phyloP scores from a whole-genome alignment of 345 rosid species.

The Populus simonii region DNA sequence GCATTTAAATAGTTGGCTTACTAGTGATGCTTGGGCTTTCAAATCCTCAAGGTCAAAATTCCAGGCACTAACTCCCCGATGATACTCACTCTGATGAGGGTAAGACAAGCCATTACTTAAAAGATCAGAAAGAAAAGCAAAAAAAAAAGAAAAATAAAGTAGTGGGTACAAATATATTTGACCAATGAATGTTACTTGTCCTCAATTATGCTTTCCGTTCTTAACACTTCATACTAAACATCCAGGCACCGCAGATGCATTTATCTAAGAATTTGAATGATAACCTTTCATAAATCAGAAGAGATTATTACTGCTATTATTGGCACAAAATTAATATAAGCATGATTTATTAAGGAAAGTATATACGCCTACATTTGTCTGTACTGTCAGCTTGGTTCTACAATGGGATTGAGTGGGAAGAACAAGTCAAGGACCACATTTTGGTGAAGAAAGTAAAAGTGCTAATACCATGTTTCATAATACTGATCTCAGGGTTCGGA shows the following conservation, averaged over 20 bases:
- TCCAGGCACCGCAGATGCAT: background rate
- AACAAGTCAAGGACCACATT: background rate
- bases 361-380: background rate
- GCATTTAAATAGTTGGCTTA: conserved; percentile 27
- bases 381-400: background rate
- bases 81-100: conserved; percentile 79
- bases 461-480: background rate
- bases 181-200: background rate
- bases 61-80: conserved; percentile 99
- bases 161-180: background rate
- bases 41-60: conserved; percentile 91
- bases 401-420: background rate
- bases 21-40: conserved; percentile 92
- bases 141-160: background rate
- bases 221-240: background rate
- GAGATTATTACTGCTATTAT: background rate
- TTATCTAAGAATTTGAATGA: background rate
- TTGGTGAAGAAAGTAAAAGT: background rate
- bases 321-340: background rate
- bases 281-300: background rate
- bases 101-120: conserved; percentile 4
- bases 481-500: background rate
- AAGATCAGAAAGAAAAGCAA: background rate
- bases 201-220: background rate
- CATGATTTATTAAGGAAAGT: background rate